Base-by-base conservation (phyloP, 768 basidiomycete genomes). In the Boletus sp. region DNA sequence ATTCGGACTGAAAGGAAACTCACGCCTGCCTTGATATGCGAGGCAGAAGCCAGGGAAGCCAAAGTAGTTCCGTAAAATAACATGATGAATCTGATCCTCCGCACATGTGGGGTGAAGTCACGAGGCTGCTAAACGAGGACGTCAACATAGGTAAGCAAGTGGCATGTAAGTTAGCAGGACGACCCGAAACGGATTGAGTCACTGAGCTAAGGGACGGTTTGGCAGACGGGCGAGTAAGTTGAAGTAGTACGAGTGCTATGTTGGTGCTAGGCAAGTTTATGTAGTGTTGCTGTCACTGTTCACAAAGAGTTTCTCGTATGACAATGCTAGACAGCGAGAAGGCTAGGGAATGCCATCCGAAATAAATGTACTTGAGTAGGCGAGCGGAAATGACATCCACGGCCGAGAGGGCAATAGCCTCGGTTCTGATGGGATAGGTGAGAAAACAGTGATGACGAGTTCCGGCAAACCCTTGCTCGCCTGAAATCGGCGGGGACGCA, bases 51-150 rank as follows among this genome's bases (percentile, higher is more conserved):
- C 49, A 69, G 62, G 63, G 56, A 47, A 37, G 56, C 7, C 39
- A 46, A 50, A 52, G 55, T 57, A 61, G 48, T 45, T 57, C 9
- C 51, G 57, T 57, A 64, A 61, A 63, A 68, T 68, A 61, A 24
- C 18, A 48, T 50, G 32, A 49, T 55, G 52, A 14, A 65, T 58
- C 60, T 60, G 67, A 70, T 70, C 59, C 71, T 69, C 66, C 61
- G 56, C 69, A 54, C 62, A 48, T 60, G 66, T 59, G 71, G 68
- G 66, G 71, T 57, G 58, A 30, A 50, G 63, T 62, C 65, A 70
- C 54, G 64, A 52, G 62, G 54, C 0, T 35, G 54, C 14, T 50
- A 56, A 65, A 50, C 17, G 62, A 47, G 50, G 54, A 50, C 24
- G 54, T 69, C 58, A 37, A 47, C 52, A 63, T 48, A 50, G 52